Percentiles rank a stretch among this genome's conserved stretches.
Conservation (phyloP, 2,329 filamentous ascomycete species). For the Hypoxylon rubiginosum region DNA sequence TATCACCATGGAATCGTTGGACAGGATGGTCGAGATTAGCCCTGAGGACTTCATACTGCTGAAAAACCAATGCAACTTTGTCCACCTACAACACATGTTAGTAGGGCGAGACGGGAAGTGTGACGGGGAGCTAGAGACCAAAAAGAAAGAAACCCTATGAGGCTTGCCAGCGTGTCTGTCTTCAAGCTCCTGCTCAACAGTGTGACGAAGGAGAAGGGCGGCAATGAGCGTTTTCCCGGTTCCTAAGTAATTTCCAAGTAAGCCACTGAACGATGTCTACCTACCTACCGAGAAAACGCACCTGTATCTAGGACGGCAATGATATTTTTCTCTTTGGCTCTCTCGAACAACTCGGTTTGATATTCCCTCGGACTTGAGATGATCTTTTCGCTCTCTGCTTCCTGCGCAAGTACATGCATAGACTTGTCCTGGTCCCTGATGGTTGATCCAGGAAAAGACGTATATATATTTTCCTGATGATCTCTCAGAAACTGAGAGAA, state of each 20-base stretch:
- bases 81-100: conserved; percentile 70
- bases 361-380: conserved; percentile 89
- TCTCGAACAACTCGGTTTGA: conserved; percentile 90
- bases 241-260: conserved; percentile 61
- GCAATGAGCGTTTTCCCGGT: conserved; percentile 98
- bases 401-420: conserved; percentile 51
- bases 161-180: conserved; percentile 71
- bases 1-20: conserved; percentile 80
- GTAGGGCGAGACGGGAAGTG: neutral
- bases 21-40: conserved; percentile 84
- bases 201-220: conserved; percentile 82
- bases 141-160: conserved; percentile 83
- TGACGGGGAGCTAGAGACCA: conserved; percentile 64
- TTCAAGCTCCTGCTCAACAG: conserved; percentile 82
- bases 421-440: conserved; percentile 50
- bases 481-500: conserved; percentile 45
- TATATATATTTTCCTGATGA: conserved; percentile 35
- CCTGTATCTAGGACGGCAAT: conserved; percentile 96
- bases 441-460: conserved; percentile 5
- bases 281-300: conserved; percentile 49
- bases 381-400: conserved; percentile 64
- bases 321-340: conserved; percentile 85
- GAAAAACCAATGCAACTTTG: conserved; percentile 89
- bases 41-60: conserved; percentile 86
- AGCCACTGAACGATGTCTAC: conserved; percentile 19